These are phyloP conservation scores for Wallacemonas sp. DNA, from an alignment of 208 protist species.

Conservation along the genomic window DNA sequence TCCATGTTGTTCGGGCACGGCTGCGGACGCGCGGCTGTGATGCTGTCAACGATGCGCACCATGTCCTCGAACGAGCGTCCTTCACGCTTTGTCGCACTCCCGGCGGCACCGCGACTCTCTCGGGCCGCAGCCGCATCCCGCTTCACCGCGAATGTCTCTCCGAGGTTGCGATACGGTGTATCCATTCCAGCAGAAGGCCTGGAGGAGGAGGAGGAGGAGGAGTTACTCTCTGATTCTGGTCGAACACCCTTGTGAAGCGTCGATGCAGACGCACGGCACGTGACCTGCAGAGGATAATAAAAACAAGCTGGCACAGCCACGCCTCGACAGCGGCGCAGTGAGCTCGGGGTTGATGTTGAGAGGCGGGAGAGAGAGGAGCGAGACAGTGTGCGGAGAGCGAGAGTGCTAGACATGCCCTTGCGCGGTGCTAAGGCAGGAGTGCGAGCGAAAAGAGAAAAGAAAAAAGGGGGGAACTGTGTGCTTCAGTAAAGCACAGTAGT, in stretches of 20 bases:
- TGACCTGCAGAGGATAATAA: neutral
- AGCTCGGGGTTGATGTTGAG: neutral
- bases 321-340: neutral
- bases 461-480: constrained; percentile 28
- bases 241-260: constrained; percentile 33
- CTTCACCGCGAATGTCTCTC: constrained; percentile 32
- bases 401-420: neutral
- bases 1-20: constrained; percentile 89
- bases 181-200: neutral
- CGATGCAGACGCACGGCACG: constrained; percentile 22
- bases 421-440: too few species aligned
- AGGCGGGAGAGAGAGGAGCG: neutral
- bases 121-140: neutral
- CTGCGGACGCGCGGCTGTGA: constrained; percentile 40
- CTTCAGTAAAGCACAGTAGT: too few species aligned
- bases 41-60: constrained; percentile 44
- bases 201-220: neutral
- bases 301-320: neutral
- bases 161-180: constrained; percentile 18
- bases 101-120: neutral
- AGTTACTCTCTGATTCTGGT: neutral
- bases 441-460: constrained; percentile 6
- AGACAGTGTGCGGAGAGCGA: neutral
- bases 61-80: constrained; percentile 70
- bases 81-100: neutral